A percentile compares a stretch with the other conserved stretches of the same genome.
Conservation (phyloP, 2,329 filamentous ascomycete genomes). For the Delphinella strobiligena region DNA sequence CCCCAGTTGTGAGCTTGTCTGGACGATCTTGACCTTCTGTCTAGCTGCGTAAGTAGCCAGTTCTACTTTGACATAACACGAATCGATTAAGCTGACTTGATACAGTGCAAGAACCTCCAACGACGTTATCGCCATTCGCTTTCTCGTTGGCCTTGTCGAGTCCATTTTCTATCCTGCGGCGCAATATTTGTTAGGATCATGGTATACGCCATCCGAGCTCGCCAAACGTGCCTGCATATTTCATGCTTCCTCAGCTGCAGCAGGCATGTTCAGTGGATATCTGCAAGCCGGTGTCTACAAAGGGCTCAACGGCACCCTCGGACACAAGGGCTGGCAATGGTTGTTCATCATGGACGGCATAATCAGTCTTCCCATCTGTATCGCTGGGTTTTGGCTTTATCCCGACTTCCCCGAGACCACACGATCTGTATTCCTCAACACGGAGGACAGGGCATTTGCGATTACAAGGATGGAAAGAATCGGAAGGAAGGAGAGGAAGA, state of each 20-base stretch:
- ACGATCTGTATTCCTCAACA: slow-evolving; percentile 35
- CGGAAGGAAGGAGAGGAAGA: background rate
- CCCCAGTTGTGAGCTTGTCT: slow-evolving; percentile 24
- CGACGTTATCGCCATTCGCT: slow-evolving; percentile 37
- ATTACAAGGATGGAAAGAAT: background rate
- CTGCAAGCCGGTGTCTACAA: slow-evolving; percentile 42
- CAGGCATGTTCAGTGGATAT: slow-evolving; percentile 39
- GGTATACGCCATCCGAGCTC: slow-evolving; percentile 35
- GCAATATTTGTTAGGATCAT: slow-evolving; percentile 40
- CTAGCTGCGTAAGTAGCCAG: background rate
- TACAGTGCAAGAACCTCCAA: slow-evolving; percentile 8
- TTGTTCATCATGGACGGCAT: slow-evolving; percentile 39
- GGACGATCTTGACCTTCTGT: slow-evolving; percentile 38
- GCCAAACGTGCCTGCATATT: slow-evolving; percentile 43
- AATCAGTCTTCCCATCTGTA: slow-evolving; percentile 40
- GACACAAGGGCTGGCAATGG: slow-evolving; percentile 43
- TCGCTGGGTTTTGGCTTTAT: slow-evolving; percentile 36
- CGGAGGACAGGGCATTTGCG: slow-evolving; percentile 19
- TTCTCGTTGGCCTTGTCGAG: slow-evolving; percentile 33
- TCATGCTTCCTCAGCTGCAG: slow-evolving; percentile 35
- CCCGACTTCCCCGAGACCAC: slow-evolving; percentile 41
- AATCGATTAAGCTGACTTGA: background rate
- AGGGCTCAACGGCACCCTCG: slow-evolving; percentile 31
- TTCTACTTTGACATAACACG: too few relatives aligned
- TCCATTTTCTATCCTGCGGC: slow-evolving; percentile 41